phyloP scores from a whole-genome alignment of 306 rosid genomes.

The Mimosa bimucronata region DNA sequence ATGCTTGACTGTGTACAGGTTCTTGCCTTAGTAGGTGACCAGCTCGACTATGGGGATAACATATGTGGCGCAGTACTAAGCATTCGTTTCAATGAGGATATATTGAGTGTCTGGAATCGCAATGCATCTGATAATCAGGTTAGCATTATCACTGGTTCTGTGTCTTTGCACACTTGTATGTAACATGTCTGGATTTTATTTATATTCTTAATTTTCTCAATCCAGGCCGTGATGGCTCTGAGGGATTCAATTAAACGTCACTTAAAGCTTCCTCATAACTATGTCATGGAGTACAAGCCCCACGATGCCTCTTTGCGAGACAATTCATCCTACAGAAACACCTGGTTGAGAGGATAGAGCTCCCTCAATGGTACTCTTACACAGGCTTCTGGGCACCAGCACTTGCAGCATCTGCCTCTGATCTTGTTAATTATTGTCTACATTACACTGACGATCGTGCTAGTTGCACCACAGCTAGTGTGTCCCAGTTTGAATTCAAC shows the following conservation, averaged over 20 bases:
- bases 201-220: slow-evolving; percentile 20
- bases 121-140: slow-evolving; percentile 93
- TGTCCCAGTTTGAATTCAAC: slow-evolving; percentile 37
- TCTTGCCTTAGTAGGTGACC: slow-evolving; percentile 94
- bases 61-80: slow-evolving; percentile 92
- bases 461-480: slow-evolving; percentile 29
- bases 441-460: slow-evolving; percentile 25
- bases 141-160: slow-evolving; percentile 22
- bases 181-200: not conserved
- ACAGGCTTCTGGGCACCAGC: slow-evolving; percentile 23
- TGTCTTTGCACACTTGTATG: not conserved
- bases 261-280: slow-evolving; percentile 88
- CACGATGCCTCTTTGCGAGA: slow-evolving; percentile 95
- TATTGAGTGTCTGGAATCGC: slow-evolving; percentile 92
- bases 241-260: slow-evolving; percentile 92
- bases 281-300: slow-evolving; percentile 96
- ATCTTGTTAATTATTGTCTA: slow-evolving; percentile 10
- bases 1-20: slow-evolving; percentile 61
- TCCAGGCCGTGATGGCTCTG: slow-evolving; percentile 89
- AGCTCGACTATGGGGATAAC: slow-evolving; percentile 88
- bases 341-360: slow-evolving; percentile 92
- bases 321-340: slow-evolving; percentile 93
- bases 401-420: not conserved
- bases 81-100: slow-evolving; percentile 95
- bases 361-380: not conserved